Percentiles rank a stretch among this genome's conserved stretches.
phyloP scores from a whole-genome alignment of 2,329 filamentous ascomycete genomes.

The Chaetomiaceae sp. region DNA sequence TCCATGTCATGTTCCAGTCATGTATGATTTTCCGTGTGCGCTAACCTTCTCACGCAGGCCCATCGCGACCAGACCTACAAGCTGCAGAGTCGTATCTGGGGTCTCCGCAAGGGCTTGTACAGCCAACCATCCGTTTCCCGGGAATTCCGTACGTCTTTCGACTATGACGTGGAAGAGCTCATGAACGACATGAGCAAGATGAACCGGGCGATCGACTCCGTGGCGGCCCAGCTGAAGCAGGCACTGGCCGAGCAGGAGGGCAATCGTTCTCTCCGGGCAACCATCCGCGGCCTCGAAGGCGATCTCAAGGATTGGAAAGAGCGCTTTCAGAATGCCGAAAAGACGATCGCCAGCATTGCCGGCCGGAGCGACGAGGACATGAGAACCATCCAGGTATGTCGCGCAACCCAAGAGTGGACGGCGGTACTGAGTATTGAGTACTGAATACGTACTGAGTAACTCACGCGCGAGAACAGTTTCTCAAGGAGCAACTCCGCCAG shows the following conservation, averaged over 20 bases:
- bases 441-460: neutral
- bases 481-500: conserved; percentile 15
- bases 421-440: too few relatives aligned
- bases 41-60: conserved; percentile 10
- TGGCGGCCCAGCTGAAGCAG: conserved; percentile 4
- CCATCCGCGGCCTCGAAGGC: neutral
- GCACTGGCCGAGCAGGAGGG: neutral
- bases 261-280: neutral
- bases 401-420: neutral
- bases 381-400: conserved; percentile 14
- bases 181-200: conserved; percentile 7
- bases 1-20: neutral
- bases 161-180: conserved; percentile 13
- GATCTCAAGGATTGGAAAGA: conserved; percentile 7
- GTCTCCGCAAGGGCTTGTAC: conserved; percentile 10
- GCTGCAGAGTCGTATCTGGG: conserved; percentile 15
- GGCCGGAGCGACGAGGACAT: conserved; percentile 7
- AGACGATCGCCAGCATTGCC: neutral
- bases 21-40: neutral
- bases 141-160: conserved; percentile 4
- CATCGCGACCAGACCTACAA: conserved; percentile 6
- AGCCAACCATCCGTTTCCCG: neutral
- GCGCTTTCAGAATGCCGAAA: neutral
- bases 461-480: conserved; percentile 2
- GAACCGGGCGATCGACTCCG: neutral